Evolutionary conservation across 2,329 filamentous ascomycete genomes (phyloP).

Genomic region (Cladophialophora immunda): DNA sequence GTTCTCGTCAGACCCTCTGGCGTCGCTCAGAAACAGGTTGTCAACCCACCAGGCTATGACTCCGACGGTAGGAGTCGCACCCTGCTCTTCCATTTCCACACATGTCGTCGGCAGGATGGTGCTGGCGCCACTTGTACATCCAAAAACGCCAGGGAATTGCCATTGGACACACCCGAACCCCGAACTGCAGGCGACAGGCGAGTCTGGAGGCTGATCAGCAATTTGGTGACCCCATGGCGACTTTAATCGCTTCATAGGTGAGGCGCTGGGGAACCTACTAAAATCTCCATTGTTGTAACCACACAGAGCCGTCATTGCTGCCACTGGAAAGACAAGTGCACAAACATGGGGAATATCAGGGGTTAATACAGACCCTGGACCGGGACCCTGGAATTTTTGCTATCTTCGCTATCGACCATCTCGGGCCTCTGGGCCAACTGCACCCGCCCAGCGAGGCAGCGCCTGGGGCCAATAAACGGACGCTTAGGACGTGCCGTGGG

Average conservation of each 20-base stretch:
- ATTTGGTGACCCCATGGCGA: neutral
- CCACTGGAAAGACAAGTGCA: neutral
- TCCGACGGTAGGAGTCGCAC: neutral
- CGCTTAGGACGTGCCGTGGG: neutral
- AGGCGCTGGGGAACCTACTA: neutral
- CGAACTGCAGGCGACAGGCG: neutral
- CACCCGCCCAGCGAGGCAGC: neutral
- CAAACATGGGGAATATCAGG: neutral
- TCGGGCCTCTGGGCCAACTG: neutral
- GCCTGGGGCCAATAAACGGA: neutral
- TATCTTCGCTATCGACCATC: neutral
- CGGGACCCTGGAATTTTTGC: neutral
- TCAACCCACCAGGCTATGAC: neutral
- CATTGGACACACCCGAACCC: neutral
- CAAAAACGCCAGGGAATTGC: neutral
- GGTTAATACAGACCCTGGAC: neutral
- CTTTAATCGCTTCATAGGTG: neutral
- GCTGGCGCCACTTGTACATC: neutral
- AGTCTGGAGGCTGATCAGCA: neutral
- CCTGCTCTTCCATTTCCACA: neutral
- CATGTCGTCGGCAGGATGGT: constrained; percentile 3
- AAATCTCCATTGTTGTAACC: neutral
- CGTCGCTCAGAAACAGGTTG: neutral
- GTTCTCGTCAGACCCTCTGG: neutral
- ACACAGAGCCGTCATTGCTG: neutral